Conservation (phyloP, 805 yeast species). For the Candida peoriensis region DNA sequence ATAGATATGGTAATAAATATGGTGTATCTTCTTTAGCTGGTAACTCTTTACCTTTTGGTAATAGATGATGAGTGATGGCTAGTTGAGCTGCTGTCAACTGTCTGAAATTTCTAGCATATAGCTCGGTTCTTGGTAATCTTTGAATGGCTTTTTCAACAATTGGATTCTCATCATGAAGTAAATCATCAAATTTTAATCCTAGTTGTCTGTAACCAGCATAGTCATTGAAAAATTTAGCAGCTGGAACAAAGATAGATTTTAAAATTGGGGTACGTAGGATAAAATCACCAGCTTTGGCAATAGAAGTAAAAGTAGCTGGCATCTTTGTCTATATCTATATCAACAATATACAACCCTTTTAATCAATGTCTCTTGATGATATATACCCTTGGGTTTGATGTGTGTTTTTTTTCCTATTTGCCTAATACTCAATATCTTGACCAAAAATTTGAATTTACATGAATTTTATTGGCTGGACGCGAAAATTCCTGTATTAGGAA, state of each 20-base stretch:
- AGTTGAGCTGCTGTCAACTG: slow-evolving; percentile 88
- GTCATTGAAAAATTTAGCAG: slow-evolving; percentile 66
- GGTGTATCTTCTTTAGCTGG: slow-evolving; percentile 76
- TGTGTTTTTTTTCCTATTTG: slow-evolving; percentile 2
- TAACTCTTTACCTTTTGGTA: slow-evolving; percentile 75
- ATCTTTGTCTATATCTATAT: too few relatives aligned
- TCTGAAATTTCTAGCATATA: slow-evolving; percentile 90
- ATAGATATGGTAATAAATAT: slow-evolving; percentile 81
- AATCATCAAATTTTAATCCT: slow-evolving; percentile 89
- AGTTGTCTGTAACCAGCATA: slow-evolving; percentile 90
- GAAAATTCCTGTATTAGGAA: neutral
- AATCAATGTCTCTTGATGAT: too few relatives aligned
- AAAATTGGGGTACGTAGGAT: slow-evolving; percentile 77
- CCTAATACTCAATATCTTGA: slow-evolving; percentile 1
- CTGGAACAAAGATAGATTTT: slow-evolving; percentile 71
- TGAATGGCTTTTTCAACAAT: slow-evolving; percentile 78
- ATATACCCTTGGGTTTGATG: neutral
- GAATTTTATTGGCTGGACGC: slow-evolving; percentile 9
- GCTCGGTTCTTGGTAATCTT: slow-evolving; percentile 80
- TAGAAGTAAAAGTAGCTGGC: slow-evolving; percentile 41
- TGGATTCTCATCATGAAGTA: slow-evolving; percentile 83
- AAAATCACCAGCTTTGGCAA: slow-evolving; percentile 70
- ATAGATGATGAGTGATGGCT: slow-evolving; percentile 74
- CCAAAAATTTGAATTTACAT: slow-evolving; percentile 7
- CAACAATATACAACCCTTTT: too few relatives aligned